phyloP scores from a whole-genome alignment of 208 protist genomes.

The Trypanosoma scelopori region DNA sequence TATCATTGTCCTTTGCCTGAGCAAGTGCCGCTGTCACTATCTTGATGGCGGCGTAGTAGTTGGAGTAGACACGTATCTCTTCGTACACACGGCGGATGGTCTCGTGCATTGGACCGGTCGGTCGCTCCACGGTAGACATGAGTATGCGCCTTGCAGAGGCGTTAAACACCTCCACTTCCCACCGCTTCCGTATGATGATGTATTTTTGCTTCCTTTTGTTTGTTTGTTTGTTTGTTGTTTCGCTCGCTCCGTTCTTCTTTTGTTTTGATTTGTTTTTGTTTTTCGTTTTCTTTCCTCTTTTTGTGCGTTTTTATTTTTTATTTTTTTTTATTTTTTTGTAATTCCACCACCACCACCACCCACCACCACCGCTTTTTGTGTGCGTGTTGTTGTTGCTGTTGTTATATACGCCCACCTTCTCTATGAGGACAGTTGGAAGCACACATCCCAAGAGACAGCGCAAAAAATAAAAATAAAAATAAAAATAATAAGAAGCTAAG shows the following conservation, averaged over 20 bases:
- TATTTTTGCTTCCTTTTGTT: neutral
- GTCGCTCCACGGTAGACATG: slow-evolving; percentile 35
- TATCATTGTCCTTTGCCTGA: slow-evolving; percentile 4
- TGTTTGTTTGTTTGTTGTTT: too few relatives aligned
- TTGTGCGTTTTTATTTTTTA: too few relatives aligned
- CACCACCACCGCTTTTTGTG: too few relatives aligned
- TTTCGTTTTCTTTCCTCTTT: neutral
- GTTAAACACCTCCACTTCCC: neutral
- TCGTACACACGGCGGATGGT: slow-evolving; percentile 64
- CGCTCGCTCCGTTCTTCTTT: too few relatives aligned
- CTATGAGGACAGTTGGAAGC: too few relatives aligned
- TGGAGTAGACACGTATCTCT: slow-evolving; percentile 59
- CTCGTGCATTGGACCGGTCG: slow-evolving; percentile 66
- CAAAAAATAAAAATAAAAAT: neutral
- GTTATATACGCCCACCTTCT: too few relatives aligned
- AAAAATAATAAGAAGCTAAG: neutral
- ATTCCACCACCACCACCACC: too few relatives aligned
- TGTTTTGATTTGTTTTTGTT: neutral
- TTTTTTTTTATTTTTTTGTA: too few relatives aligned
- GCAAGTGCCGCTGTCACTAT: slow-evolving; percentile 42
- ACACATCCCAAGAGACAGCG: too few relatives aligned
- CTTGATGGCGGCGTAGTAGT: slow-evolving; percentile 54
- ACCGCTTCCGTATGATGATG: too few relatives aligned
- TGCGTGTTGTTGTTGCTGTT: too few relatives aligned
- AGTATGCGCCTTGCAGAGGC: neutral